These are phyloP conservation scores for Aspergillus arachidicola DNA, from an alignment of 2,329 filamentous ascomycete genomes.

Conservation along the genomic window DNA sequence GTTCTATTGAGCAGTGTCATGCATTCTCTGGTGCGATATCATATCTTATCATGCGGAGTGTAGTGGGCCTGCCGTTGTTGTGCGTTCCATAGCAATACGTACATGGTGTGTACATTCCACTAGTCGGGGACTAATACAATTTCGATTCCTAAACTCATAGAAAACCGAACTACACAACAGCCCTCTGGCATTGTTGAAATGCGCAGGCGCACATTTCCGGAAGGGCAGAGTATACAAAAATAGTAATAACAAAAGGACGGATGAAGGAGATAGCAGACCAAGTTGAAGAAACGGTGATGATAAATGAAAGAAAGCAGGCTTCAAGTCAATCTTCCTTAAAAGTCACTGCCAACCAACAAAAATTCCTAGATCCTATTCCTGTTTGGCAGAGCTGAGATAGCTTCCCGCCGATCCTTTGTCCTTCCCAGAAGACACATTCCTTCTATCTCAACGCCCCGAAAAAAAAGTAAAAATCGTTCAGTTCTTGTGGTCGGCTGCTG, in stretches of 20 bases:
- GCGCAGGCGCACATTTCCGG: background rate
- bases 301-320: background rate
- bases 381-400: background rate
- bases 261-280: background rate
- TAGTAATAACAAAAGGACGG: background rate
- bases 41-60: background rate
- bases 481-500: conserved; percentile 34
- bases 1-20: background rate
- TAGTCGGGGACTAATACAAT: background rate
- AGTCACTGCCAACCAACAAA: conserved; percentile 2
- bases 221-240: background rate
- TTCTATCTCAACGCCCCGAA: background rate
- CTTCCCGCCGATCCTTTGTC: background rate
- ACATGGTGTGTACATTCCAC: background rate
- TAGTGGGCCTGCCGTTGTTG: background rate
- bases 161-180: background rate
- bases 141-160: background rate
- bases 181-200: background rate
- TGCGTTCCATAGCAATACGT: background rate
- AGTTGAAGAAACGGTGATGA: background rate
- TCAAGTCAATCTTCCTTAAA: background rate
- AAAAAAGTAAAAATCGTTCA: conserved; percentile 19
- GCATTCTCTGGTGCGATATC: background rate
- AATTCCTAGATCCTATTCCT: conserved; percentile 10
- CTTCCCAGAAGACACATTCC: background rate